phyloP scores from a whole-genome alignment of 169 alveolate genomes.

The Perkinsus chesapeaki region DNA sequence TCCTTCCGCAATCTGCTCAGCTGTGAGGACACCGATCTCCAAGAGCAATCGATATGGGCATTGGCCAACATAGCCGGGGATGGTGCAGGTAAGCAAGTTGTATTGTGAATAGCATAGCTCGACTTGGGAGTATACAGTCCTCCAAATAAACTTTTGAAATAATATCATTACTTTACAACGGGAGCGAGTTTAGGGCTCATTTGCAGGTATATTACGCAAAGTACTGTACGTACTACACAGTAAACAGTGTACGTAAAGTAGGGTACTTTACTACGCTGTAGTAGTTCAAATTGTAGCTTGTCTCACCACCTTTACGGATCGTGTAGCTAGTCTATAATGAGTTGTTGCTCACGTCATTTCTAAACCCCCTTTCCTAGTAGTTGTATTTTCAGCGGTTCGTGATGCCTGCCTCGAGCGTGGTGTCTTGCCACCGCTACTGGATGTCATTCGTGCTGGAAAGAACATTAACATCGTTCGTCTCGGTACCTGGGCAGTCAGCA shows the following conservation, averaged over 20 bases:
- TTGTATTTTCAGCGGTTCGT: slow-evolving; percentile 79
- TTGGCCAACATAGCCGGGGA: slow-evolving; percentile 95
- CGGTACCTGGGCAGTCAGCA: slow-evolving; percentile 85
- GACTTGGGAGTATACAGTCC: no score
- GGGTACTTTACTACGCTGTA: no score
- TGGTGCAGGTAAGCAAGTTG: neutral
- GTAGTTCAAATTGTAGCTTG: no score
- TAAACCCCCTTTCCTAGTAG: no score
- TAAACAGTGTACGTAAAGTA: no score
- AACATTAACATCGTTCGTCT: slow-evolving; percentile 70
- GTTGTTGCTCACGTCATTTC: neutral
- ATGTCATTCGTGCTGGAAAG: slow-evolving; percentile 50
- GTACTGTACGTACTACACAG: no score
- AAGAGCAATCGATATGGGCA: slow-evolving; percentile 91
- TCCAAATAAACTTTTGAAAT: no score
- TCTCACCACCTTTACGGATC: neutral
- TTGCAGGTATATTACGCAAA: no score
- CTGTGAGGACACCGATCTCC: slow-evolving; percentile 49
- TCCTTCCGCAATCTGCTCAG: neutral
- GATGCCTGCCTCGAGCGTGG: slow-evolving; percentile 73
- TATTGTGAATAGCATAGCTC: no score
- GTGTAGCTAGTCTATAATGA: neutral
- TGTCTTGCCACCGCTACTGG: slow-evolving; percentile 65
- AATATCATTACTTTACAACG: no score
- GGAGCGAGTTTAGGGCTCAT: no score